Evolutionary conservation across 169 alveolate species (phyloP), one percentile per base, ranked within the genome.

Genomic region (Babesia gibsoni): DNA sequence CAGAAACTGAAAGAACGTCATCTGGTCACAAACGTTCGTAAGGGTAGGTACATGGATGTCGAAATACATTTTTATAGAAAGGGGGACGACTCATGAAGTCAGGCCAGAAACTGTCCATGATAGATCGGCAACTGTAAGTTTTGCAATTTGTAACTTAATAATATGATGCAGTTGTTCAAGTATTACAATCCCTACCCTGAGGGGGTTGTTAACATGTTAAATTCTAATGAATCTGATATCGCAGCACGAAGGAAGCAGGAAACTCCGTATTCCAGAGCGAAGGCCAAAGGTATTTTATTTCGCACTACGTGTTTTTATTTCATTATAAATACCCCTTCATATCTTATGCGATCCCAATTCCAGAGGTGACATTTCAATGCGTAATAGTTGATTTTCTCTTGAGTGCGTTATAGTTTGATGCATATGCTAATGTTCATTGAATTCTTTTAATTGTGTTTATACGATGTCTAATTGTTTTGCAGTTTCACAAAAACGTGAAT

Each of bases 1-100:
- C 46, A 79, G 88, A 41, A 79, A 63, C 39, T 79, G 20, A 79
- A 79, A 57, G 83, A 79, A 43, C 67, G 88, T 6, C 88, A 79
- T 29, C 36, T 79, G 36, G 7, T 33, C 4, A 18, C 82, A 16
- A 79, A 79, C 67, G 64, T 79, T 25, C 36, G 63, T 10, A 79
- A 69, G 77, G 64, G 86, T 77, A 66, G 56, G 10, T 52, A 22
- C 49, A 10, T 27, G 1, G 25, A 67, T 25, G 20, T 8, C 22
- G n/a, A 22, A 35, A 22, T 35, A 53, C 39, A n/a, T 63, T 33
- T 7, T 37, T 36, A n/a, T 41, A 77, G 88, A 42, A 5, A 43
- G 88, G 42, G 63, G 80, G n/a, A 69, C 83, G 8, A 45, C 88
- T n/a, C 49, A 69, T 49, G 88, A 79, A 32, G 32, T 69, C 35